These are phyloP conservation scores for Diaporthe caulivora DNA, from an alignment of 2,329 filamentous ascomycete species.

Conservation along the genomic window DNA sequence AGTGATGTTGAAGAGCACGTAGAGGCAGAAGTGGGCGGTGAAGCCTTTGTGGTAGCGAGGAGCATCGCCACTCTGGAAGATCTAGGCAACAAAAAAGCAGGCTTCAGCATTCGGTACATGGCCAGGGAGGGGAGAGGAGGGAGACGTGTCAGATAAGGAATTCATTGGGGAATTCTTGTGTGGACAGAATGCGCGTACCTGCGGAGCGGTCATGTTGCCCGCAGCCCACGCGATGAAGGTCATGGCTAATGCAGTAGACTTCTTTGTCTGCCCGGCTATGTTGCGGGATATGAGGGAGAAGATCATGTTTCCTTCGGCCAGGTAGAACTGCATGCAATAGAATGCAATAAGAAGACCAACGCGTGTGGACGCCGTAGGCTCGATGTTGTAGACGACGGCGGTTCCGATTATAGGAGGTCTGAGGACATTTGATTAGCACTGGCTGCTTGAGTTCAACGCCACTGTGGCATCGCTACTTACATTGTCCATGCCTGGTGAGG, in stretches of 20 bases:
- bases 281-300: conserved; percentile 57
- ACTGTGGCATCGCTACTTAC: background rate
- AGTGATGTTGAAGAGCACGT: conserved; percentile 50
- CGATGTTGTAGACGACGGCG: conserved; percentile 53
- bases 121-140: too few relatives aligned
- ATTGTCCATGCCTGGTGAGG: conserved; percentile 18
- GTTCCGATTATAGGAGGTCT: conserved; percentile 54
- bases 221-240: conserved; percentile 56
- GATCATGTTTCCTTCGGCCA: conserved; percentile 55
- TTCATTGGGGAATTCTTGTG: too few relatives aligned
- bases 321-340: conserved; percentile 59
- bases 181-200: conserved; percentile 33
- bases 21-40: conserved; percentile 51
- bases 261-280: conserved; percentile 58
- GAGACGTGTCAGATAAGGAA: too few relatives aligned
- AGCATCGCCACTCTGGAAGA: conserved; percentile 41
- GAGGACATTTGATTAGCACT: background rate
- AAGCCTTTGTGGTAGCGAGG: conserved; percentile 48
- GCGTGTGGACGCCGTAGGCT: conserved; percentile 46
- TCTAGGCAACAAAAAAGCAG: conserved; percentile 25
- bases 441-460: background rate
- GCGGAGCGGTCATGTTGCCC: conserved; percentile 57
- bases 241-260: conserved; percentile 55
- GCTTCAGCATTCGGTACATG: background rate
- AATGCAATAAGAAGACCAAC: conserved; percentile 55